phyloP scores from a whole-genome alignment of 2,329 filamentous ascomycete species.

The Aspergillus brasiliensis region DNA sequence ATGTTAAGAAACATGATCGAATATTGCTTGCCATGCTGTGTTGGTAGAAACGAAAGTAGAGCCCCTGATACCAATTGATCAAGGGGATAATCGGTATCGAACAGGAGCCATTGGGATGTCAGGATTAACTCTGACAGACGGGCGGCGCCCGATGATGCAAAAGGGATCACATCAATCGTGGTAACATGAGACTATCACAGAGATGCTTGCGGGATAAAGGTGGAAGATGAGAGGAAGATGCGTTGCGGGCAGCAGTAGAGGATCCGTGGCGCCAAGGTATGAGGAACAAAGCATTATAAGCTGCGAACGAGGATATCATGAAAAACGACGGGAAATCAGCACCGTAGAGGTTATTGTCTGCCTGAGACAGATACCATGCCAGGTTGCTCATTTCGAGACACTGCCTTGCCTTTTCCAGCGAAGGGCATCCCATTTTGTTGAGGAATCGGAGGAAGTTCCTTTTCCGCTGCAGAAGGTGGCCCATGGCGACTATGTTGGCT shows the following conservation, averaged over 20 bases:
- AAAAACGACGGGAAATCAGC: slow-evolving; percentile 16
- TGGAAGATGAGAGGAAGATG: slow-evolving; percentile 17
- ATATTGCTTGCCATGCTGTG: slow-evolving; percentile 14
- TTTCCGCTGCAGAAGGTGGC: slow-evolving; percentile 27
- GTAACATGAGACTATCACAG: slow-evolving; percentile 32
- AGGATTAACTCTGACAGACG: slow-evolving; percentile 14
- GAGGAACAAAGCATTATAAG: slow-evolving; percentile 18
- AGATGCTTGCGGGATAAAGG: slow-evolving; percentile 14
- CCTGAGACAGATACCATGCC: slow-evolving; percentile 9
- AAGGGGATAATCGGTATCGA: slow-evolving; percentile 11
- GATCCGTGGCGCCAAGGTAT: slow-evolving; percentile 17
- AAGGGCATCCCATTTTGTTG: slow-evolving; percentile 15
- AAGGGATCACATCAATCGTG: slow-evolving; percentile 36
- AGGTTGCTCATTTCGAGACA: slow-evolving; percentile 12
- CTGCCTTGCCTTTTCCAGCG: slow-evolving; percentile 29
- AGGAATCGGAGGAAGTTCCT: slow-evolving; percentile 34
- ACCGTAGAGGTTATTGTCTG: slow-evolving; percentile 1
- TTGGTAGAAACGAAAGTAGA: slow-evolving; percentile 11
- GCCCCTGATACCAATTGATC: slow-evolving; percentile 6
- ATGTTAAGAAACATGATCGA: slow-evolving; percentile 18
- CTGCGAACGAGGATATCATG: slow-evolving; percentile 26
- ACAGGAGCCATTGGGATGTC: slow-evolving; percentile 11
- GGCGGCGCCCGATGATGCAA: slow-evolving; percentile 23
- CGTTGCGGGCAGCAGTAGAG: slow-evolving; percentile 20
- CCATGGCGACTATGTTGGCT: slow-evolving; percentile 53